phyloP scores from a whole-genome alignment of 2,329 filamentous ascomycete genomes.

The Penicillium frequentans region DNA sequence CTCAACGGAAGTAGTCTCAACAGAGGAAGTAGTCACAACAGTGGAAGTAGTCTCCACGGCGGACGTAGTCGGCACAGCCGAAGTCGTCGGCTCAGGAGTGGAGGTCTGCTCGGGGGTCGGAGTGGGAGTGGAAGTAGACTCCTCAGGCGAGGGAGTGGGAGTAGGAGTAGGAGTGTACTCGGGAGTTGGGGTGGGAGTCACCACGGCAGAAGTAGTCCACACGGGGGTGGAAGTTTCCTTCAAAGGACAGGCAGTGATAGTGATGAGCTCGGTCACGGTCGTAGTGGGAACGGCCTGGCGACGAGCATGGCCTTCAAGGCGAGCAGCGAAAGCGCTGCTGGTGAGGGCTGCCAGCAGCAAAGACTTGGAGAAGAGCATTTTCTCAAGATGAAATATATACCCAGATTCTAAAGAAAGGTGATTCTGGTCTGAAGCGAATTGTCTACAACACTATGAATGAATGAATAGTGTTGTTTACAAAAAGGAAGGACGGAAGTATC shows the following conservation, averaged over 20 bases:
- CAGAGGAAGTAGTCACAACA: background rate
- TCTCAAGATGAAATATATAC: background rate
- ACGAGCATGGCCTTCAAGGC: constrained; percentile 15
- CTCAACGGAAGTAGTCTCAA: background rate
- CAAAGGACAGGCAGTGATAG: constrained; percentile 12
- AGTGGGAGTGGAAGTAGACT: background rate
- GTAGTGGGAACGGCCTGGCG: constrained; percentile 12
- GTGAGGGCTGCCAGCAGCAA: constrained; percentile 34
- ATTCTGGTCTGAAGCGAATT: background rate
- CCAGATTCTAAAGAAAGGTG: background rate
- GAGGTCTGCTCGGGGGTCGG: background rate
- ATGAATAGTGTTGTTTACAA: background rate
- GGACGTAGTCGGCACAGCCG: background rate
- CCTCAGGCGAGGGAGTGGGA: background rate
- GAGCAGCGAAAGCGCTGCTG: constrained; percentile 21
- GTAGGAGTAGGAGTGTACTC: constrained; percentile 1
- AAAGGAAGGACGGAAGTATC: constrained; percentile 3
- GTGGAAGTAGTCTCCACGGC: background rate
- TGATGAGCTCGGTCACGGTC: constrained; percentile 6
- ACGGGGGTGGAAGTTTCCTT: constrained; percentile 2
- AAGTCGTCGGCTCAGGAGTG: background rate
- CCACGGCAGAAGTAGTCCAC: background rate
- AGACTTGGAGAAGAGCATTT: constrained; percentile 32
- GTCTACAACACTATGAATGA: constrained; percentile 1
- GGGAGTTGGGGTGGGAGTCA: background rate